A percentile compares a stretch with the other conserved stretches of the same genome.
phyloP scores from a whole-genome alignment of 164 flowering plant genomes.

The Akebia trifoliata region DNA sequence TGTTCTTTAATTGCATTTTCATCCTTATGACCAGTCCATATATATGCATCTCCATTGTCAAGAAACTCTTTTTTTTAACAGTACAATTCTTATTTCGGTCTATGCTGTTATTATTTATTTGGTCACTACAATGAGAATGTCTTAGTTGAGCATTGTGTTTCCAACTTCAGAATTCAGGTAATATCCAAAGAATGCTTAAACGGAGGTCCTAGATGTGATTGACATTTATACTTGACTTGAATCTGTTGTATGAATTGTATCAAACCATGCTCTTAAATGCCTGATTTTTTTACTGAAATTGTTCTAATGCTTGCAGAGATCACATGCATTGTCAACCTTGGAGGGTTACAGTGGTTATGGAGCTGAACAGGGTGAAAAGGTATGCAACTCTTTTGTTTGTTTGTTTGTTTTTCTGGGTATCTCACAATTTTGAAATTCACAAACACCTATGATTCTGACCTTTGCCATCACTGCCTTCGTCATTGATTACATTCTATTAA shows the following conservation, averaged over 20 bases:
- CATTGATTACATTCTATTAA: no score
- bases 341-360: slow-evolving; percentile 99
- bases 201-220: no score
- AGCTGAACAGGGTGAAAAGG: slow-evolving; percentile 91
- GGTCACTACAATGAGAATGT: no score
- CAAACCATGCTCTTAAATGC: not conserved
- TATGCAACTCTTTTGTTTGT: slow-evolving; percentile 16
- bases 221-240: no score
- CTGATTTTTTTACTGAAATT: not conserved
- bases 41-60: not conserved
- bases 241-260: not conserved
- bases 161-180: no score
- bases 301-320: slow-evolving; percentile 42
- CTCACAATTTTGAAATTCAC: not conserved
- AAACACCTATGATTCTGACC: not conserved
- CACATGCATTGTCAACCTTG: slow-evolving; percentile 61
- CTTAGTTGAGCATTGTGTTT: no score
- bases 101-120: no score
- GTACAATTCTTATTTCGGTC: no score
- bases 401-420: not conserved
- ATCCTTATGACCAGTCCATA: not conserved
- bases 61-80: no score
- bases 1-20: not conserved
- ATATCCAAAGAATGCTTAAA: no score
- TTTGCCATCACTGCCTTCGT: no score